Evolutionary conservation across 2,329 filamentous ascomycete species (phyloP).

Genomic region (Truncatella angustata): DNA sequence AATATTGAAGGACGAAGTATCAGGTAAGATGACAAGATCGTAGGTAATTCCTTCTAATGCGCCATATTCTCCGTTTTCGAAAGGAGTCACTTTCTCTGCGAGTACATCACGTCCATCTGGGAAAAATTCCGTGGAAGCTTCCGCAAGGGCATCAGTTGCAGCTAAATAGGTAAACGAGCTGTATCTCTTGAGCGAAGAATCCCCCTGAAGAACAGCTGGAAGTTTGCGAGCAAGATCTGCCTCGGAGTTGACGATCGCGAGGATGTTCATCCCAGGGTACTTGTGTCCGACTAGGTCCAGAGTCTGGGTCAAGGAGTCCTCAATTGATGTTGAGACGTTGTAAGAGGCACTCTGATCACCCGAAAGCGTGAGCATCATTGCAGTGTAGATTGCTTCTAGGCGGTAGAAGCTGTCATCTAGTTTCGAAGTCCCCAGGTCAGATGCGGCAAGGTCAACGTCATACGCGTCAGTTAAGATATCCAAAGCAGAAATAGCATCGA

Average conservation of each 20-base stretch:
- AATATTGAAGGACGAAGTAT: constrained; percentile 10
- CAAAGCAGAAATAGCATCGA: neutral
- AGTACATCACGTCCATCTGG: constrained; percentile 11
- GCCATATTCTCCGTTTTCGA: constrained; percentile 10
- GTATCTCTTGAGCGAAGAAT: constrained; percentile 11
- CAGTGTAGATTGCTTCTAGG: constrained; percentile 12
- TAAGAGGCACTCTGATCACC: neutral
- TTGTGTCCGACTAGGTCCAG: constrained; percentile 14
- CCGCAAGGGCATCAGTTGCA: constrained; percentile 10
- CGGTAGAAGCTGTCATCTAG: constrained; percentile 10
- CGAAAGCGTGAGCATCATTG: constrained; percentile 7
- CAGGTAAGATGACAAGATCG: constrained; percentile 11
- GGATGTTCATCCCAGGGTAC: constrained; percentile 14
- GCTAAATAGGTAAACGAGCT: constrained; percentile 11
- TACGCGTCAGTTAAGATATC: neutral
- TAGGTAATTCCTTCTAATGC: constrained; percentile 10
- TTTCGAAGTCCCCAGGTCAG: constrained; percentile 6
- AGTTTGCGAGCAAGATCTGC: constrained; percentile 11
- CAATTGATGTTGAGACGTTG: neutral
- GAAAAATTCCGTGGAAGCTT: constrained; percentile 8
- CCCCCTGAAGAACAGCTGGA: constrained; percentile 10
- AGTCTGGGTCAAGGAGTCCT: constrained; percentile 5
- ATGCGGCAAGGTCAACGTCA: neutral
- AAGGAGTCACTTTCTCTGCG: constrained; percentile 9
- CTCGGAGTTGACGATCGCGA: constrained; percentile 11